phyloP scores from a whole-genome alignment of 2,329 filamentous ascomycete species.

The Daldinia sp. region DNA sequence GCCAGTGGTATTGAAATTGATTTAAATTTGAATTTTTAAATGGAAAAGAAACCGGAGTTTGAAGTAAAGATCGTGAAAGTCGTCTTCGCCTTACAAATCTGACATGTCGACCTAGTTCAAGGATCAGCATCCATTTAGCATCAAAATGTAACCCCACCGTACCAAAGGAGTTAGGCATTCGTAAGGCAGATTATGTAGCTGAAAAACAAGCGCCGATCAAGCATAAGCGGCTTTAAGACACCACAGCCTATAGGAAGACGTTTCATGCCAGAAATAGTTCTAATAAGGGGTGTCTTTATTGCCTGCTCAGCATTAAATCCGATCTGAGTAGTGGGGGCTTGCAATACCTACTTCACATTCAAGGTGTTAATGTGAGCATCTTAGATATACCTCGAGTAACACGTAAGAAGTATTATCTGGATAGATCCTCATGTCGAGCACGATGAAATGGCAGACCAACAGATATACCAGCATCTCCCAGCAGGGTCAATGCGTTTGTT shows the following conservation, averaged over 20 bases:
- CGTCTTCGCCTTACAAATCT: neutral
- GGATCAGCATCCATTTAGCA: neutral
- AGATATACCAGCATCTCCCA: constrained; percentile 24
- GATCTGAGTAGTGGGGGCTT: neutral
- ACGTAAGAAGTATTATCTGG: neutral
- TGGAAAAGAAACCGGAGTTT: neutral
- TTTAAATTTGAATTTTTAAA: neutral
- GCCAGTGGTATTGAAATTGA: neutral
- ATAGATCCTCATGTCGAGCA: neutral
- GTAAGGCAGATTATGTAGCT: neutral
- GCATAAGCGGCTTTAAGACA: neutral
- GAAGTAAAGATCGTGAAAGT: neutral
- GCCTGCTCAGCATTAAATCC: too few relatives aligned
- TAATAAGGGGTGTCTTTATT: too few relatives aligned
- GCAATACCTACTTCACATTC: neutral
- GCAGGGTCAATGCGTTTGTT: constrained; percentile 39
- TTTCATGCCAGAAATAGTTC: constrained; percentile 4
- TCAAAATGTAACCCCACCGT: neutral
- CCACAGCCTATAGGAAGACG: neutral
- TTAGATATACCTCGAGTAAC: too few relatives aligned
- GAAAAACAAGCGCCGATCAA: neutral
- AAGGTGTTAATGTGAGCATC: neutral
- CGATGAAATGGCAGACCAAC: constrained; percentile 12
- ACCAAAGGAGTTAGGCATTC: neutral
- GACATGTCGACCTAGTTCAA: neutral